These are phyloP conservation scores for Cymodocea nodosa DNA, from an alignment of 116 monocot genomes.

Conservation along the genomic window DNA sequence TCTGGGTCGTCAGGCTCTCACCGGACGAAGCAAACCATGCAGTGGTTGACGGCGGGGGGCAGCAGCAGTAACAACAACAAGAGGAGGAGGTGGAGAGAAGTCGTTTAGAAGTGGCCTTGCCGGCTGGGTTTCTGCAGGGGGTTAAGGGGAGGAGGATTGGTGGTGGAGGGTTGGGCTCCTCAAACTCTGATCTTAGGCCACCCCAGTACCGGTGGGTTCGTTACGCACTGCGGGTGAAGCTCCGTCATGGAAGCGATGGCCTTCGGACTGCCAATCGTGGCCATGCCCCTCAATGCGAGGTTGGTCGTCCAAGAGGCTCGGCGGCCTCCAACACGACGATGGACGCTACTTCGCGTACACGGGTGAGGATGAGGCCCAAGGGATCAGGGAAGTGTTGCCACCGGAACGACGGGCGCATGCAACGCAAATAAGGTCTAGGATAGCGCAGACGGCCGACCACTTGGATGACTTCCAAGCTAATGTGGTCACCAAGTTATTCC, in stretches of 20 bases:
- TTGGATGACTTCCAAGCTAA: no score
- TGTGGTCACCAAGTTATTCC: no score
- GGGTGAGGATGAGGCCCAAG: no score
- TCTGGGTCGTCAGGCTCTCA: conserved; percentile 39
- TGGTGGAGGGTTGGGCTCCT: conserved; percentile 51
- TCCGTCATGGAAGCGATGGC: conserved; percentile 10
- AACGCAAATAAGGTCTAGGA: no score
- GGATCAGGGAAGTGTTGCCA: no score
- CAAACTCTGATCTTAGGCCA: conserved; percentile 37
- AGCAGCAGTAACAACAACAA: background rate
- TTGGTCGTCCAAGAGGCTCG: background rate
- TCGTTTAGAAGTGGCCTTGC: background rate
- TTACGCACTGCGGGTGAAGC: conserved; percentile 14
- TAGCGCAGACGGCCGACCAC: no score
- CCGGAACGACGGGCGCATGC: no score
- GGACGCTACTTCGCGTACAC: no score
- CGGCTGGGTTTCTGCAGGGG: conserved; percentile 8
- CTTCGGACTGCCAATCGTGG: background rate
- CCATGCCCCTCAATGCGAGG: conserved; percentile 6
- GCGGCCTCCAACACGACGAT: no score
- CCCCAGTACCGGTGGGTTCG: conserved; percentile 25
- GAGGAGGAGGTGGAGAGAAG: no score
- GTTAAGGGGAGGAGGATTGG: conserved; percentile 25
- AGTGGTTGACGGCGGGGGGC: no score
- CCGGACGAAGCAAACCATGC: no score